Conservation (phyloP, 352 stramenopile species). For the Blastocystis sp. region DNA sequence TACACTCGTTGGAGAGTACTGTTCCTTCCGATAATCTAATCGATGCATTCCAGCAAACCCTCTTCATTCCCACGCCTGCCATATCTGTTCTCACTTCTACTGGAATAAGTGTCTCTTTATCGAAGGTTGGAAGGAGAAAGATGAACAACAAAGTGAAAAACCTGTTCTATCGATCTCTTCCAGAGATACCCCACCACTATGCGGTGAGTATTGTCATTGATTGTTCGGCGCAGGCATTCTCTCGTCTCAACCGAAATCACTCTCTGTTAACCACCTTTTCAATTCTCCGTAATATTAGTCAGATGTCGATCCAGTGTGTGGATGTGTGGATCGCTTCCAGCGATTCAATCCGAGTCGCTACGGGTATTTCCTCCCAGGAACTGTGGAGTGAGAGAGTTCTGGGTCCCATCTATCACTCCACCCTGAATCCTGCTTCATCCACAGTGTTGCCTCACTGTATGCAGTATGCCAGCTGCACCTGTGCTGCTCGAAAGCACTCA, state of each 20-base stretch:
- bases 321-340: neutral
- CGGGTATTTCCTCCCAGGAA: neutral
- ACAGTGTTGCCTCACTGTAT: neutral
- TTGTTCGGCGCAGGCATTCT: neutral
- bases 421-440: neutral
- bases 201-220: neutral
- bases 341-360: neutral
- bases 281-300: neutral
- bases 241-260: neutral
- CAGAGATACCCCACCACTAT: neutral
- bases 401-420: neutral
- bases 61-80: neutral
- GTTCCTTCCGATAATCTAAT: neutral
- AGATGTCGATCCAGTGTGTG: neutral
- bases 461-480: neutral
- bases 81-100: neutral
- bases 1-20: neutral
- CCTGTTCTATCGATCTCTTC: neutral
- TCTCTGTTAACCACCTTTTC: neutral
- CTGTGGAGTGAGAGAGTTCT: neutral
- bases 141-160: neutral
- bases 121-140: too few relatives aligned
- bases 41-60: neutral
- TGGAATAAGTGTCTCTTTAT: neutral
- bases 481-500: neutral